Evolutionary conservation across 805 yeast genomes (phyloP).

Genomic region (Jamesozyma lodderae): DNA sequence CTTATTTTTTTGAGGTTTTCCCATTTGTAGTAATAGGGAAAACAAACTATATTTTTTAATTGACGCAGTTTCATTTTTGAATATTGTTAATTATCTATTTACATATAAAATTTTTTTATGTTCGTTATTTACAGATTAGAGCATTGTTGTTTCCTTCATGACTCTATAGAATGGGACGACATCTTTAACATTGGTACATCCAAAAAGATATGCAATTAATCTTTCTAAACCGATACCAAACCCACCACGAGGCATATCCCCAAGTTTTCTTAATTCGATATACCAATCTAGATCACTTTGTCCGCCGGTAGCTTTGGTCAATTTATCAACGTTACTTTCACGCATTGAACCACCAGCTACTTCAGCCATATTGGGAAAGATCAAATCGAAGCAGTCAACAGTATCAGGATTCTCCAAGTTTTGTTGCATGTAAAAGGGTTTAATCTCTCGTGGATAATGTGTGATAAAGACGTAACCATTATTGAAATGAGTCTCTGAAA

Average conservation of each 20-base stretch:
- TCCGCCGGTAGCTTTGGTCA: conserved; percentile 49
- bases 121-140: background rate
- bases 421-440: conserved; percentile 87
- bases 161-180: conserved; percentile 76
- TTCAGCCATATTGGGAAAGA: conserved; percentile 90
- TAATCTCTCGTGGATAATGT: conserved; percentile 68
- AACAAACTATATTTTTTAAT: too few species aligned
- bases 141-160: conserved; percentile 4
- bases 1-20: too few species aligned
- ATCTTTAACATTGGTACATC: conserved; percentile 74
- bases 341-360: conserved; percentile 90
- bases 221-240: conserved; percentile 94
- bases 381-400: conserved; percentile 82
- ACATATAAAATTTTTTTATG: background rate
- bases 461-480: conserved; percentile 79
- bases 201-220: conserved; percentile 61
- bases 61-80: too few species aligned
- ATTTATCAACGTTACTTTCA: conserved; percentile 49
- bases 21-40: too few species aligned
- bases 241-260: conserved; percentile 91
- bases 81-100: too few species aligned
- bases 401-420: conserved; percentile 40
- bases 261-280: conserved; percentile 59
- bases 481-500: conserved; percentile 56
- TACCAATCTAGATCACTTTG: conserved; percentile 69